These are phyloP conservation scores for Murraya paniculata DNA, from an alignment of 345 rosid species.

Conservation along the genomic window DNA sequence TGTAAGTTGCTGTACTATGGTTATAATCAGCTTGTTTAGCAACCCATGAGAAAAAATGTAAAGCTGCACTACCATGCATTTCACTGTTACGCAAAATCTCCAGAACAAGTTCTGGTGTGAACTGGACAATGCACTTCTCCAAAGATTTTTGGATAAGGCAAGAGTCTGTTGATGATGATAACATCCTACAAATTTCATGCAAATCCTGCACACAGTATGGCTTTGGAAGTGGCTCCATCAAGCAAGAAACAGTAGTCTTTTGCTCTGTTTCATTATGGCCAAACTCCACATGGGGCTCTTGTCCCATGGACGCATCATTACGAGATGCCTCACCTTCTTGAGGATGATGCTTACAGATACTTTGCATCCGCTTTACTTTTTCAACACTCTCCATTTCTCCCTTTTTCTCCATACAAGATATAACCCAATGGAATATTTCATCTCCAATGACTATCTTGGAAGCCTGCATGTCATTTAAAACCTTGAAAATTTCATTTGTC, in stretches of 20 bases:
- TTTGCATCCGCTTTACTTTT: conserved; percentile 50
- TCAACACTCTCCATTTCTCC: conserved; percentile 50
- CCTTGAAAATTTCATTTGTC: conserved; percentile 49
- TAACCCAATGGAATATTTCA: conserved; percentile 51
- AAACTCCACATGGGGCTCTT: conserved; percentile 15
- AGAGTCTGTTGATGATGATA: conserved; percentile 30
- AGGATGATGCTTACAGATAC: conserved; percentile 19
- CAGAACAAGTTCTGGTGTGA: conserved; percentile 67
- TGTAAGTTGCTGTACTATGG: conserved; percentile 76
- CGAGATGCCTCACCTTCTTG: conserved; percentile 16
- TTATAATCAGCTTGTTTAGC: conserved; percentile 55
- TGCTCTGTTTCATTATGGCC: conserved; percentile 16
- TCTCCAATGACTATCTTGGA: conserved; percentile 44
- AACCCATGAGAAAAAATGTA: conserved; percentile 75
- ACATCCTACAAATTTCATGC: conserved; percentile 42
- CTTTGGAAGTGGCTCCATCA: conserved; percentile 22
- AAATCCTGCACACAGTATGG: conserved; percentile 37
- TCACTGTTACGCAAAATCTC: conserved; percentile 44
- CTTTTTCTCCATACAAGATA: conserved; percentile 55
- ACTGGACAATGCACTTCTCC: conserved; percentile 43
- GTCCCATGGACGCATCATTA: conserved; percentile 16
- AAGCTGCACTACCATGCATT: conserved; percentile 53
- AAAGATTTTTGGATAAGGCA: conserved; percentile 40
- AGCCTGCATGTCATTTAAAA: conserved; percentile 51
- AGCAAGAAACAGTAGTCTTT: conserved; percentile 9